Conservation (phyloP, 257 asterid species). For the Paulownia fortunei region DNA sequence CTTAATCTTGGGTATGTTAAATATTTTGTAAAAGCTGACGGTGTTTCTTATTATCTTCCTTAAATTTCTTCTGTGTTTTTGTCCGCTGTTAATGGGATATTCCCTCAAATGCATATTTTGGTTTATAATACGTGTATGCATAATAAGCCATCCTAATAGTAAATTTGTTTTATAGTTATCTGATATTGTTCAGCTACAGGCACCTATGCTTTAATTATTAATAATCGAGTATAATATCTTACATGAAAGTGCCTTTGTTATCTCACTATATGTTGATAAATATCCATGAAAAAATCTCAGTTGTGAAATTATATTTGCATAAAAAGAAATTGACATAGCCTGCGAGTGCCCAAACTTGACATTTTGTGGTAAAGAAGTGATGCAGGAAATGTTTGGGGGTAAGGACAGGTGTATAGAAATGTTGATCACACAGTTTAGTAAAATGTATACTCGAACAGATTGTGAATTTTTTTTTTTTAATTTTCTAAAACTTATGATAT, state of each 20-base stretch:
- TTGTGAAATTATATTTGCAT: background rate
- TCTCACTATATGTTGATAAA: background rate
- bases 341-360: background rate
- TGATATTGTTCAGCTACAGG: background rate
- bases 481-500: no score
- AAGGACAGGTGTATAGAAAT: background rate
- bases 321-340: background rate
- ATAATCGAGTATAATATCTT: background rate
- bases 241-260: background rate
- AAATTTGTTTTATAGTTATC: background rate
- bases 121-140: background rate
- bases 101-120: background rate
- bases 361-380: background rate
- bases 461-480: no score
- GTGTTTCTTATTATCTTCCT: constrained; percentile 16
- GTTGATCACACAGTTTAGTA: background rate
- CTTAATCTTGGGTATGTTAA: constrained; percentile 93
- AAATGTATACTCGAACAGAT: background rate
- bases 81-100: background rate
- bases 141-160: background rate
- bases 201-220: background rate
- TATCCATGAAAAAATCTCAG: background rate
- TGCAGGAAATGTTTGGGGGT: background rate
- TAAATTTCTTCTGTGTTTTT: background rate
- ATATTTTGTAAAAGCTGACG: constrained; percentile 11